These are phyloP conservation scores for Raffaelea arxii DNA, from an alignment of 2,329 filamentous ascomycete species.

Conservation along the genomic window DNA sequence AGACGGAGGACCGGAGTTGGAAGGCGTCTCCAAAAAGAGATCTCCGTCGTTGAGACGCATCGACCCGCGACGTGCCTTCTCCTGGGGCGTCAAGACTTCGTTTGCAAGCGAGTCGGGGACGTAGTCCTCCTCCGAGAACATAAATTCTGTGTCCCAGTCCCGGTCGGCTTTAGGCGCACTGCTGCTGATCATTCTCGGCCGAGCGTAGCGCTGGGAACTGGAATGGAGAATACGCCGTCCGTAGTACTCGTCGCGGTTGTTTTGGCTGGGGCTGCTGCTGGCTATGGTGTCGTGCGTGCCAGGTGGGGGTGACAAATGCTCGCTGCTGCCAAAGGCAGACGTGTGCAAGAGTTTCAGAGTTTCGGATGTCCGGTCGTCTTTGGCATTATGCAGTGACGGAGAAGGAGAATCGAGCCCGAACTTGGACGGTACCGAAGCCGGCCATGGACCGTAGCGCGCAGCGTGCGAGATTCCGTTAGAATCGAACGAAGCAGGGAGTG, in stretches of 20 bases:
- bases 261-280: slow-evolving; percentile 38
- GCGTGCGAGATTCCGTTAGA: slow-evolving; percentile 91
- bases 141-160: slow-evolving; percentile 59
- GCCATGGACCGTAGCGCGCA: slow-evolving; percentile 80
- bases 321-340: slow-evolving; percentile 58
- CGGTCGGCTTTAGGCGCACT: slow-evolving; percentile 50
- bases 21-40: slow-evolving; percentile 23
- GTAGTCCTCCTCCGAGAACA: slow-evolving; percentile 77
- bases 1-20: slow-evolving; percentile 22
- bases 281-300: slow-evolving; percentile 22
- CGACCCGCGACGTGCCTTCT: slow-evolving; percentile 56
- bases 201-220: slow-evolving; percentile 43
- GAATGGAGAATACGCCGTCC: slow-evolving; percentile 63
- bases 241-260: slow-evolving; percentile 48
- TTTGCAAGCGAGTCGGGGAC: slow-evolving; percentile 60
- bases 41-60: slow-evolving; percentile 38
- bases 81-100: slow-evolving; percentile 56
- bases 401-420: slow-evolving; percentile 84
- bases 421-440: slow-evolving; percentile 83
- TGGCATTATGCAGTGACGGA: slow-evolving; percentile 56
- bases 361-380: slow-evolving; percentile 51
- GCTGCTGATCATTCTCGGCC: slow-evolving; percentile 61
- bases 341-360: slow-evolving; percentile 55
- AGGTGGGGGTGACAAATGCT: slow-evolving; percentile 41
- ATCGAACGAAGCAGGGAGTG: slow-evolving; percentile 89